Percentiles rank a stretch among this genome's conserved stretches.
These are phyloP conservation scores for Pterula multifida DNA, from an alignment of 1,284 basidiomycete genomes.

Conservation along the genomic window DNA sequence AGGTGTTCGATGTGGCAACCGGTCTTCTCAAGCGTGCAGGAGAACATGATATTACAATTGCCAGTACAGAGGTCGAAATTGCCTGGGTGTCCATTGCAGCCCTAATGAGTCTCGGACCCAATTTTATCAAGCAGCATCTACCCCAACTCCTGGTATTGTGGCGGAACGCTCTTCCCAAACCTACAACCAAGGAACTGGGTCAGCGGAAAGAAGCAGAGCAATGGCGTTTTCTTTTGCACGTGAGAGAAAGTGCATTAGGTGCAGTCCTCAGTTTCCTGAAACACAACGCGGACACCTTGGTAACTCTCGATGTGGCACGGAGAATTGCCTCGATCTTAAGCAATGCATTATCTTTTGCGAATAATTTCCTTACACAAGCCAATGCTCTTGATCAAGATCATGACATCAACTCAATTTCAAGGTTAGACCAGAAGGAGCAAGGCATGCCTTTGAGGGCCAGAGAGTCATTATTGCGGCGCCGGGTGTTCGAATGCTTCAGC, in stretches of 20 bases:
- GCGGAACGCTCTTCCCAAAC: conserved; percentile 94
- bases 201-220: conserved; percentile 29
- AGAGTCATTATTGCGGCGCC: conserved; percentile 74
- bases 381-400: conserved; percentile 19
- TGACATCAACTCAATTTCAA: conserved; percentile 32
- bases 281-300: conserved; percentile 64
- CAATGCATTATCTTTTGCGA: conserved; percentile 86
- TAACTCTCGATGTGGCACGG: conserved; percentile 86
- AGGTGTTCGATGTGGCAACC: conserved; percentile 85
- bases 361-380: conserved; percentile 41
- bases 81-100: conserved; percentile 91
- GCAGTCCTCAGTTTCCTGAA: conserved; percentile 83
- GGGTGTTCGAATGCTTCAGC: conserved; percentile 86
- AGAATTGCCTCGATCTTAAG: conserved; percentile 79
- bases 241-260: conserved; percentile 84
- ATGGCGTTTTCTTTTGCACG: conserved; percentile 87
- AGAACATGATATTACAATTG: conserved; percentile 79
- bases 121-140: conserved; percentile 87
- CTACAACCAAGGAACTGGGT: conserved; percentile 75
- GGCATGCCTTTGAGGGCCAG: conserved; percentile 63
- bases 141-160: conserved; percentile 90
- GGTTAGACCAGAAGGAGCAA: conserved; percentile 20
- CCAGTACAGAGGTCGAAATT: conserved; percentile 81
- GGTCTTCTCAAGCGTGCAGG: conserved; percentile 84
- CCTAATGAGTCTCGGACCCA: conserved; percentile 86